Evolutionary conservation across 306 rosid genomes (phyloP), one percentile per base, ranked within the genome.

Genomic region (Macrotyloma uniflorum): DNA sequence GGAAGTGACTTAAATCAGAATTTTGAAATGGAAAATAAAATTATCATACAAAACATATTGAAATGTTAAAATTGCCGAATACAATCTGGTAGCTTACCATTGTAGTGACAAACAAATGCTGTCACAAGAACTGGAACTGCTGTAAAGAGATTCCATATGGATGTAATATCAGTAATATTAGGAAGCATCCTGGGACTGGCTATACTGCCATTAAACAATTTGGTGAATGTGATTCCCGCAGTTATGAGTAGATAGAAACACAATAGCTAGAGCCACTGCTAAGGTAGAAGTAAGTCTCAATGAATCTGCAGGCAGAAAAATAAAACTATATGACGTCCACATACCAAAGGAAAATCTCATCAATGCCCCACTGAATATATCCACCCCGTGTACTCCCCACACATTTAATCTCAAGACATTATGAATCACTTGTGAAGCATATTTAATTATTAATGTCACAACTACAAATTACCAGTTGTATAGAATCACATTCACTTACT

Each of bases 61-160:
- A 72, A 71, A 40, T 18, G 42, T 28, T 54, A 30, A 77, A n/a
- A 69, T 19, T 32, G 53, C 55, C 75, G 76, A 10, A 58, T 30
- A 51, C 22, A 50, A 58, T 70, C 58, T 70, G 75, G 63, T 15
- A 47, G 22, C 54, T 51, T 87, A 88, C 96, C 91, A 67, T 90
- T 90, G 79, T 36, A 90, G 75, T 90, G 93, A 76, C 96, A 90
- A 78, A 90, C 91, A 70, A 88, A 90, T 46, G 93, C 91, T 13
- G 93, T 90, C 71, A 90, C 96, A 78, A 90, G 84, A 78, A 90
- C 87, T 16, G 96, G 96, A 74, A 85, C 86, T 78, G 85, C 90
- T 5, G 96, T 90, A 70, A 88, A 88, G 75, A 90, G 91, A 76
- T 84, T 87, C 93, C 91, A 88, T 40, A 84, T 55, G 1, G 96